These are phyloP conservation scores for Polytrichum commune DNA, from an alignment of 225 moss, liverwort and hornwort species.

Conservation along the genomic window DNA sequence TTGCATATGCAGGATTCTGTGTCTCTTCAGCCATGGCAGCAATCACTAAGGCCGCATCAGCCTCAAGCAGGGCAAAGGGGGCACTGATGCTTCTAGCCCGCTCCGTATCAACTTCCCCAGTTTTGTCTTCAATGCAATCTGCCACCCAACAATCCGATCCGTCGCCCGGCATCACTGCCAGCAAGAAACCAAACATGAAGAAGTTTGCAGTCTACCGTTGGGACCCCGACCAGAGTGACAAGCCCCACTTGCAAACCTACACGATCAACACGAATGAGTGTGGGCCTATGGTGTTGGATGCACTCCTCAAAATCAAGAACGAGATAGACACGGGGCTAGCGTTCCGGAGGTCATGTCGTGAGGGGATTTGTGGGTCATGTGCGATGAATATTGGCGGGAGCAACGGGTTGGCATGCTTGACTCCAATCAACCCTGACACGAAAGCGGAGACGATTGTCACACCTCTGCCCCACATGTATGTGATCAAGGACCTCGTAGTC, in stretches of 20 bases:
- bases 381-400: conserved; percentile 89
- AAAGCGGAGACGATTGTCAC: conserved; percentile 63
- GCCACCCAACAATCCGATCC: conserved; percentile 30
- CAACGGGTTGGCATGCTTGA: conserved; percentile 85
- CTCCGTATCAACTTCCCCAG: conserved; percentile 27
- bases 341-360: conserved; percentile 97
- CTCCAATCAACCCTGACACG: conserved; percentile 63
- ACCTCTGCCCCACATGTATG: conserved; percentile 95
- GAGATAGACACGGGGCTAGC: conserved; percentile 71
- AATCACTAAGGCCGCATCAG: conserved; percentile 23
- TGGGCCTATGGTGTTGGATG: conserved; percentile 98
- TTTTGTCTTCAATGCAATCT: conserved; percentile 7
- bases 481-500: conserved; percentile 88
- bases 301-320: conserved; percentile 92
- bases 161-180: conserved; percentile 19
- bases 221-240: conserved; percentile 71
- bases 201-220: conserved; percentile 91
- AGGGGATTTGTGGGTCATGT: conserved; percentile 97
- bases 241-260: conserved; percentile 70
- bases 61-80: conserved; percentile 26
- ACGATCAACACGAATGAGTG: conserved; percentile 76
- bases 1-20: too few relatives aligned
- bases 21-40: conserved; percentile 27
- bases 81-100: conserved; percentile 18
- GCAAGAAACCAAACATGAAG: conserved; percentile 62